Percentiles rank a stretch among this genome's conserved stretches.
Conservation (phyloP, 2,329 filamentous ascomycete genomes). For the Pestalotiopsis sp. region DNA sequence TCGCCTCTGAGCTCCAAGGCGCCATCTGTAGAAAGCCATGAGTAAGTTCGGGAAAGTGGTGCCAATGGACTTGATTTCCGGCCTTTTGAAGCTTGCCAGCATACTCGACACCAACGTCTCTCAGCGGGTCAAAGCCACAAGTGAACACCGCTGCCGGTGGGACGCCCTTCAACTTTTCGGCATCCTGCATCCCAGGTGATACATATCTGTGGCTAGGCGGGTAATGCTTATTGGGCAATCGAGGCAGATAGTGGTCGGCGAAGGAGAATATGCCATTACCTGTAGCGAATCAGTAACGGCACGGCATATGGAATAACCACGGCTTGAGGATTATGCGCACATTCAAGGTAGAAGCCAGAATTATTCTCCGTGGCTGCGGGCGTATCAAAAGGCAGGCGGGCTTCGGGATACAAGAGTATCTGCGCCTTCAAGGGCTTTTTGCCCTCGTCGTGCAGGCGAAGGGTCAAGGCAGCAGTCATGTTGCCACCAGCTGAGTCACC, state of each 20-base stretch:
- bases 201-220: conserved; percentile 30
- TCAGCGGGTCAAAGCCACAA: conserved; percentile 33
- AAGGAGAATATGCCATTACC: conserved; percentile 36
- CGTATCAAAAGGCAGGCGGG: conserved; percentile 34
- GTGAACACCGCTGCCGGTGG: conserved; percentile 33
- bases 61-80: conserved; percentile 28
- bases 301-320: not conserved
- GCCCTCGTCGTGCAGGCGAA: conserved; percentile 30
- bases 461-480: conserved; percentile 34
- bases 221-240: conserved; percentile 15
- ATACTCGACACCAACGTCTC: conserved; percentile 35
- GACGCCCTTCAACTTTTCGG: conserved; percentile 23
- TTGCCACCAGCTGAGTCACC: conserved; percentile 38
- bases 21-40: conserved; percentile 35
- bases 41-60: conserved; percentile 28
- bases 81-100: conserved; percentile 30
- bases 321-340: conserved; percentile 16
- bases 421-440: conserved; percentile 29
- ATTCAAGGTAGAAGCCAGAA: conserved; percentile 35
- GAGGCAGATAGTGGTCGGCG: conserved; percentile 33
- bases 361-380: conserved; percentile 35
- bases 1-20: conserved; percentile 30
- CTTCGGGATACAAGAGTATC: conserved; percentile 37
- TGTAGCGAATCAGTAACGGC: not conserved
- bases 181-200: conserved; percentile 32